Conservation (phyloP, 1,139 yeast genomes). For the Taiozyma sp. region DNA sequence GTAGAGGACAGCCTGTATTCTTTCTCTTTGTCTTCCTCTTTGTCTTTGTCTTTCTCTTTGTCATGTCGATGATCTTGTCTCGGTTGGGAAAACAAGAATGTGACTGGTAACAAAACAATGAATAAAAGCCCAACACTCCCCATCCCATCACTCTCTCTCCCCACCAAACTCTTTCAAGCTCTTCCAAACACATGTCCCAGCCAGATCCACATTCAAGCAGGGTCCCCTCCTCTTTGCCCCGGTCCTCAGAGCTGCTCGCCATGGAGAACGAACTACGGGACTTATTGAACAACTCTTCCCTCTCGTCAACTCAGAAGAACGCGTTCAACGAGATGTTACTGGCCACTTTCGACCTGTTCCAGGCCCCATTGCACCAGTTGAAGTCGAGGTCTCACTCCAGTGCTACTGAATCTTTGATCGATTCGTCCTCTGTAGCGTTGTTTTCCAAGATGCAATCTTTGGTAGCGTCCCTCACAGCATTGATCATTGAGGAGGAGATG, state of each 20-base stretch:
- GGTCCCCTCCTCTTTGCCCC: slow-evolving; percentile 10
- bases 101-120: background rate
- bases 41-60: too few relatives aligned
- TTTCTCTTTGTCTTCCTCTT: too few relatives aligned
- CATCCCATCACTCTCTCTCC: background rate
- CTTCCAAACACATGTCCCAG: too few relatives aligned
- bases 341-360: slow-evolving; percentile 26
- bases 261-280: slow-evolving; percentile 25
- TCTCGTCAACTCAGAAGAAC: slow-evolving; percentile 13
- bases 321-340: slow-evolving; percentile 18
- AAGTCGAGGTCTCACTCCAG: background rate
- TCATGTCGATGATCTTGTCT: background rate
- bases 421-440: slow-evolving; percentile 21
- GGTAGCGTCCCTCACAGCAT: slow-evolving; percentile 25
- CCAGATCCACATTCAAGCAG: background rate
- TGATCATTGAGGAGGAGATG: slow-evolving; percentile 24
- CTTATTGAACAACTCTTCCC: slow-evolving; percentile 15
- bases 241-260: slow-evolving; percentile 25
- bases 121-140: background rate
- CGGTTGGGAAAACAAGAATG: background rate
- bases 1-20: too few relatives aligned
- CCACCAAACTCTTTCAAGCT: background rate
- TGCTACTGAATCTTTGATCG: slow-evolving; percentile 21
- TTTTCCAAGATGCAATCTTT: slow-evolving; percentile 27
- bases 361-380: slow-evolving; percentile 14